Evolutionary conservation across 2,329 filamentous ascomycete species (phyloP).

Genomic region (Phyllosticta citriasiana): DNA sequence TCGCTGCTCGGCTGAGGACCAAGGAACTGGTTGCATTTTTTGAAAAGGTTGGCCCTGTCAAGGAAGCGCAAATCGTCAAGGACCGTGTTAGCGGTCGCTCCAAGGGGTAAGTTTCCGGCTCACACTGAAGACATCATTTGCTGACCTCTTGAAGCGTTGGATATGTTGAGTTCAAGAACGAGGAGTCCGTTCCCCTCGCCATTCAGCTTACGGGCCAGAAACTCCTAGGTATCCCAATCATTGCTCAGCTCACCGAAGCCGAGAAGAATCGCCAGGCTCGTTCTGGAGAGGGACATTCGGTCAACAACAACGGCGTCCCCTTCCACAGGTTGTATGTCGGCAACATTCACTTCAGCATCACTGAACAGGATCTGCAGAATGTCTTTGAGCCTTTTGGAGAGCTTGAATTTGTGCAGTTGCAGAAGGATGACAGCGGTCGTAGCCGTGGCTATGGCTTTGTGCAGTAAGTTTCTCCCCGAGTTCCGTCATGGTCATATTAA

Average conservation of each 20-base stretch:
- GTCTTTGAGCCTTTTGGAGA: slow-evolving; percentile 97
- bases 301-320: slow-evolving; percentile 69
- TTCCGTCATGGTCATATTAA: background rate
- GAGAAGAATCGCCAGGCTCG: slow-evolving; percentile 98
- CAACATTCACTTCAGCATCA: slow-evolving; percentile 99
- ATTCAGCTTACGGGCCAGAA: slow-evolving; percentile 98
- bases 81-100: slow-evolving; percentile 93
- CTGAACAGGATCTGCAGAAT: slow-evolving; percentile 87
- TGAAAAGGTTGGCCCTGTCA: slow-evolving; percentile 86
- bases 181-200: slow-evolving; percentile 86
- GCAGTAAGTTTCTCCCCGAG: slow-evolving; percentile 59
- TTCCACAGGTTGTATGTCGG: slow-evolving; percentile 98
- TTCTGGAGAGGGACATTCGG: slow-evolving; percentile 58
- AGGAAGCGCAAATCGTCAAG: slow-evolving; percentile 97
- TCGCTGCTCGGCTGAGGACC: slow-evolving; percentile 84
- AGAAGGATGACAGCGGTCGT: slow-evolving; percentile 85
- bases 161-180: slow-evolving; percentile 97
- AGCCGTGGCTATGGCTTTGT: slow-evolving; percentile 97
- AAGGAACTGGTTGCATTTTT: slow-evolving; percentile 93
- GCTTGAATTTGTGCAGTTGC: slow-evolving; percentile 92
- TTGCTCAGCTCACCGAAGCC: slow-evolving; percentile 95
- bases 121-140: slow-evolving; percentile 1
- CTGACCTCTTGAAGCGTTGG: slow-evolving; percentile 63
- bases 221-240: slow-evolving; percentile 95
- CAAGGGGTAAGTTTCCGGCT: slow-evolving; percentile 64